Percentiles rank a stretch among this genome's conserved stretches.
Conservation (phyloP, 768 basidiomycete genomes). For the Boletus vinaceobasis region DNA sequence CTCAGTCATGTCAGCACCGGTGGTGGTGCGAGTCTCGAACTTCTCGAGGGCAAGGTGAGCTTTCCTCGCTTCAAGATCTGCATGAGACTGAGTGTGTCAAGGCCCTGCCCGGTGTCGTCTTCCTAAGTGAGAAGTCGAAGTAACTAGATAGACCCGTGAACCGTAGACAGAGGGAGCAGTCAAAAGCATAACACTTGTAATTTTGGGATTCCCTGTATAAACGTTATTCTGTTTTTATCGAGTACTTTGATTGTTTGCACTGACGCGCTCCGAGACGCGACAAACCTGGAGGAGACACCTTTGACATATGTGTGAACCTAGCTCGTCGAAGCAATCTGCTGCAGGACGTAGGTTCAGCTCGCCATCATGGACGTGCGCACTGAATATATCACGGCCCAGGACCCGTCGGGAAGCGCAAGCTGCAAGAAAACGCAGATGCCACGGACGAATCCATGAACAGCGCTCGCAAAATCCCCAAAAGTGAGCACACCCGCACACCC, state of each 20-base stretch:
- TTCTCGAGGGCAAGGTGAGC: constrained; percentile 94
- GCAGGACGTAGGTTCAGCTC: constrained; percentile 12
- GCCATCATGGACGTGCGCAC: not conserved
- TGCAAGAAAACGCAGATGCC: constrained; percentile 11
- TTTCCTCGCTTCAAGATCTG: not conserved
- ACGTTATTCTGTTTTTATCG: constrained; percentile 20
- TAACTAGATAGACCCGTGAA: constrained; percentile 10
- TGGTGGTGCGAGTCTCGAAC: constrained; percentile 88
- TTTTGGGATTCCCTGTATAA: constrained; percentile 7
- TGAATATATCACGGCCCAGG: constrained; percentile 6
- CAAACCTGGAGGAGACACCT: not conserved
- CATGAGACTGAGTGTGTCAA: constrained; percentile 30
- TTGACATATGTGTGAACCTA: constrained; percentile 12
- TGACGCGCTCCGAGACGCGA: not conserved
- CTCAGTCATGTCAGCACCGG: constrained; percentile 97
- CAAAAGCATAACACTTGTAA: constrained; percentile 11
- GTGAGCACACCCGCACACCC: constrained; percentile 12
- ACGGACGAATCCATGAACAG: constrained; percentile 13
- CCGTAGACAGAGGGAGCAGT: constrained; percentile 9
- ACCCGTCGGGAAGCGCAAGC: constrained; percentile 17
- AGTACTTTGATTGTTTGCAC: not conserved
- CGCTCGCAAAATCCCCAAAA: constrained; percentile 24
- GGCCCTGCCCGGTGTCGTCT: constrained; percentile 89
- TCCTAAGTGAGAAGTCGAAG: constrained; percentile 71
- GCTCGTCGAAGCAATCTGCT: constrained; percentile 4